These are phyloP conservation scores for Salix viminalis DNA, from an alignment of 345 rosid species.

Conservation along the genomic window DNA sequence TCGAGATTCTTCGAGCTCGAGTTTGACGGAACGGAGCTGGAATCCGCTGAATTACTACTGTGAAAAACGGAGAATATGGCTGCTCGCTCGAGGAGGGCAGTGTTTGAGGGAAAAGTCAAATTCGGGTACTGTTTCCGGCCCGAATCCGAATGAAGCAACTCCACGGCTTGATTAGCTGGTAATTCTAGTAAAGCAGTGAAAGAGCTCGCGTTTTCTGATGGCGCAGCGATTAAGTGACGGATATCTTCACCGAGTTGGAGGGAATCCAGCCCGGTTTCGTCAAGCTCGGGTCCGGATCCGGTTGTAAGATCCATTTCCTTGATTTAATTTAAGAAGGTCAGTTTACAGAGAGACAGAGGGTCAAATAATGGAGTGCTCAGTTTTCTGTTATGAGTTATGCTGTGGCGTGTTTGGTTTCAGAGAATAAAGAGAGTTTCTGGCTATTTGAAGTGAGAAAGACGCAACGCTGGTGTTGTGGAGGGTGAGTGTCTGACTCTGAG, in stretches of 20 bases:
- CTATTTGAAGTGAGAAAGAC: neutral
- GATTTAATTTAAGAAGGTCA: slow-evolving; percentile 1
- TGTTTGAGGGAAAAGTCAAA: slow-evolving; percentile 32
- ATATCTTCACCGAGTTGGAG: slow-evolving; percentile 50
- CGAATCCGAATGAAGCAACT: slow-evolving; percentile 52
- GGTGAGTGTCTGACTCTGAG: neutral
- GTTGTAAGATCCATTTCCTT: slow-evolving; percentile 41
- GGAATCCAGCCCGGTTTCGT: slow-evolving; percentile 36
- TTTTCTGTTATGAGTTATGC: neutral
- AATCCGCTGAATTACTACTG: slow-evolving; percentile 23
- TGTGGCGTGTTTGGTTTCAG: neutral
- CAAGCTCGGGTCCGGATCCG: slow-evolving; percentile 40
- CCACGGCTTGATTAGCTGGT: slow-evolving; percentile 48
- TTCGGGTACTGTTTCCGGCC: slow-evolving; percentile 3
- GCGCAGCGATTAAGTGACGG: slow-evolving; percentile 37
- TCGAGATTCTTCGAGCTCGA: slow-evolving; percentile 29
- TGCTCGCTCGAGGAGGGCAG: slow-evolving; percentile 32
- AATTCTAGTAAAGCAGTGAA: slow-evolving; percentile 61
- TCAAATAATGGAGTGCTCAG: neutral
- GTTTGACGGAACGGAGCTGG: slow-evolving; percentile 31
- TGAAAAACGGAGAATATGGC: slow-evolving; percentile 34
- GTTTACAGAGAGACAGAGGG: neutral
- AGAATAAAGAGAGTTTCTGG: neutral
- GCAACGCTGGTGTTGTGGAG: neutral
- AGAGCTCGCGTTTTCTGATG: slow-evolving; percentile 44